These are phyloP conservation scores for Fusarium tricinctum DNA, from an alignment of 2,329 filamentous ascomycete species.

Conservation along the genomic window DNA sequence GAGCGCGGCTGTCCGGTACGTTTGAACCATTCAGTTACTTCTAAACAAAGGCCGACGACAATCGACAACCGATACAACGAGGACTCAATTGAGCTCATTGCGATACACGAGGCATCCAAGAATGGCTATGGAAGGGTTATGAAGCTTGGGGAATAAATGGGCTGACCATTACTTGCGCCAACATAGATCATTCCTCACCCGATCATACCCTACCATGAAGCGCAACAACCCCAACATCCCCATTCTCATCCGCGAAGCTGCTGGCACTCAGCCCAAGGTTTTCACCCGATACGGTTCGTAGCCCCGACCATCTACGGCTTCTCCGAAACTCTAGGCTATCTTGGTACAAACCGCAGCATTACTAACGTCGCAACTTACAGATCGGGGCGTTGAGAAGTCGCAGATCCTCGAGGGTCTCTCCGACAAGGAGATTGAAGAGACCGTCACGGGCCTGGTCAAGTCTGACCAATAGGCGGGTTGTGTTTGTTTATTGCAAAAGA, in stretches of 20 bases:
- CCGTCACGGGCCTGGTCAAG: constrained; percentile 69
- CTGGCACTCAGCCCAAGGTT: constrained; percentile 85
- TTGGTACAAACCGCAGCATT: neutral
- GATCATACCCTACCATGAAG: constrained; percentile 98
- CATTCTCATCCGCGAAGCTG: constrained; percentile 94
- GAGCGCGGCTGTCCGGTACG: constrained; percentile 89
- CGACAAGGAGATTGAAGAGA: constrained; percentile 73
- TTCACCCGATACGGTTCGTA: constrained; percentile 91
- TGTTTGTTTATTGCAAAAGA: constrained; percentile 12
- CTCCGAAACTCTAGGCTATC: neutral
- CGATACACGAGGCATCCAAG: neutral
- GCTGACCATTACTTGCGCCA: constrained; percentile 32
- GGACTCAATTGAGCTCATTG: constrained; percentile 34
- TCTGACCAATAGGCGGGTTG: constrained; percentile 34
- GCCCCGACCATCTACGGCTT: neutral
- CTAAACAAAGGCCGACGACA: neutral
- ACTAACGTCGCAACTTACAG: constrained; percentile 52
- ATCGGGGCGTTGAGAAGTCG: constrained; percentile 70
- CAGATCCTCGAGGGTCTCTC: constrained; percentile 70
- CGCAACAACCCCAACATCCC: constrained; percentile 96
- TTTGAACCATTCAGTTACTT: constrained; percentile 32
- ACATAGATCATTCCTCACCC: constrained; percentile 85
- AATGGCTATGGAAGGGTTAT: neutral
- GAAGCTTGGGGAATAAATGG: constrained; percentile 4
- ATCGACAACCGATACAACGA: constrained; percentile 11